phyloP scores from a whole-genome alignment of 2,329 filamentous ascomycete genomes.

The Paracamarosporium sp. region DNA sequence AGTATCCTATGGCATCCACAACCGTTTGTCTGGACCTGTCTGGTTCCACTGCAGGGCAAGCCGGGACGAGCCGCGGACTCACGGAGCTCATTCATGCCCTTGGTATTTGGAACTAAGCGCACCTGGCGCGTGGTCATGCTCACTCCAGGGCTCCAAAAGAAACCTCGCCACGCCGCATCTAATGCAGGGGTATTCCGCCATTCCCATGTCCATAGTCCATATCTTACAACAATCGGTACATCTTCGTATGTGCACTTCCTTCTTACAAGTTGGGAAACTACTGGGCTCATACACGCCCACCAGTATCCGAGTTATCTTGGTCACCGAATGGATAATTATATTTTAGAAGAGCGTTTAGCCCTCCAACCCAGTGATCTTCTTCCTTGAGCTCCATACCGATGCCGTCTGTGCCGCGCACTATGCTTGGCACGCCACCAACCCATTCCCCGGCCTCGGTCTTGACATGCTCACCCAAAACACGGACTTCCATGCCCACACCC shows the following conservation, averaged over 20 bases:
- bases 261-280: neutral
- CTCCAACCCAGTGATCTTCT: conserved; percentile 96
- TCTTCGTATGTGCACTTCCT: too few relatives aligned
- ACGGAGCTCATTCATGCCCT: too few relatives aligned
- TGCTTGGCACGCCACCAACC: conserved; percentile 87
- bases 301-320: conserved; percentile 29
- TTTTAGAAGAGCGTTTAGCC: conserved; percentile 89
- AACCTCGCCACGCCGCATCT: too few relatives aligned
- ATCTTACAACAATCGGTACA: neutral
- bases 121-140: too few relatives aligned
- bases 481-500: conserved; percentile 69
- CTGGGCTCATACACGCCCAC: neutral
- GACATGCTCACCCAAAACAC: conserved; percentile 86
- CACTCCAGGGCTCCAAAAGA: too few relatives aligned
- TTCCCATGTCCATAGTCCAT: neutral
- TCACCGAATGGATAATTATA: conserved; percentile 96
- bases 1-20: too few relatives aligned
- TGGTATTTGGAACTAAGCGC: too few relatives aligned
- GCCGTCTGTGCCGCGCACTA: conserved; percentile 69
- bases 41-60: neutral
- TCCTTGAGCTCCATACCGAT: conserved; percentile 50
- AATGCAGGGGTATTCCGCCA: neutral
- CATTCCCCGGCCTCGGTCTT: conserved; percentile 53
- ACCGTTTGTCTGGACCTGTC: neutral
- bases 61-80: neutral